These are phyloP conservation scores for Intubia oerlemansii DNA, from an alignment of 2,329 filamentous ascomycete species.

Conservation along the genomic window DNA sequence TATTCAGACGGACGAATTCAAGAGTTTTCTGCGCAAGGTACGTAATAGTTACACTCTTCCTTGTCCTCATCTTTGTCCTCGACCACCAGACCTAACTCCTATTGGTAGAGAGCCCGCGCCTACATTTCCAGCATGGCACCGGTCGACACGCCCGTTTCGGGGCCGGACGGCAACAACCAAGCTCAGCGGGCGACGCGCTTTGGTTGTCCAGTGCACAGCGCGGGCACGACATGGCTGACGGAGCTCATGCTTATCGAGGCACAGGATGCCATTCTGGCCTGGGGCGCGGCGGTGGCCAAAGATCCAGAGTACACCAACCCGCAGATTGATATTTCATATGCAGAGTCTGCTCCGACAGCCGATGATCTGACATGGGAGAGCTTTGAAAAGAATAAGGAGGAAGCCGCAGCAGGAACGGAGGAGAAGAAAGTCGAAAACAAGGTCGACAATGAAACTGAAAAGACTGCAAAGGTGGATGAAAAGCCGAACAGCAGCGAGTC, in stretches of 20 bases:
- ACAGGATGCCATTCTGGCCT: constrained; percentile 10
- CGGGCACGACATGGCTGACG: constrained; percentile 33
- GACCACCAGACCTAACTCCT: too few relatives aligned
- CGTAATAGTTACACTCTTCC: too few relatives aligned
- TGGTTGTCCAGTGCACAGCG: constrained; percentile 50
- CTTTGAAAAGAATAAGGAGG: neutral
- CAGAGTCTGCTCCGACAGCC: constrained; percentile 1
- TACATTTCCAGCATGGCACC: constrained; percentile 34
- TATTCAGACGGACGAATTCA: constrained; percentile 23
- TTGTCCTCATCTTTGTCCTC: too few relatives aligned
- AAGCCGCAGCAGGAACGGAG: too few relatives aligned
- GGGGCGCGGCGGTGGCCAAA: constrained; percentile 10
- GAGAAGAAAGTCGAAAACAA: too few relatives aligned
- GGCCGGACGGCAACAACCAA: constrained; percentile 24
- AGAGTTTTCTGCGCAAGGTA: constrained; percentile 21
- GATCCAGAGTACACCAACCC: constrained; percentile 10
- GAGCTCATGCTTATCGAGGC: constrained; percentile 40
- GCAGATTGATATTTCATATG: constrained; percentile 7
- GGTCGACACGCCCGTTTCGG: constrained; percentile 29
- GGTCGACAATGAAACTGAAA: too few relatives aligned
- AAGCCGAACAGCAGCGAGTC: too few relatives aligned
- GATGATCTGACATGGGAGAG: constrained; percentile 3
- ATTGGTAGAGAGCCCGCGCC: constrained; percentile 38
- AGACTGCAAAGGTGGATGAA: too few relatives aligned
- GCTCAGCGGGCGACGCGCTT: constrained; percentile 19